Percentiles rank a stretch among this genome's conserved stretches.
phyloP scores from a whole-genome alignment of 2,329 filamentous ascomycete genomes.

The Aspergillus floridensis region DNA sequence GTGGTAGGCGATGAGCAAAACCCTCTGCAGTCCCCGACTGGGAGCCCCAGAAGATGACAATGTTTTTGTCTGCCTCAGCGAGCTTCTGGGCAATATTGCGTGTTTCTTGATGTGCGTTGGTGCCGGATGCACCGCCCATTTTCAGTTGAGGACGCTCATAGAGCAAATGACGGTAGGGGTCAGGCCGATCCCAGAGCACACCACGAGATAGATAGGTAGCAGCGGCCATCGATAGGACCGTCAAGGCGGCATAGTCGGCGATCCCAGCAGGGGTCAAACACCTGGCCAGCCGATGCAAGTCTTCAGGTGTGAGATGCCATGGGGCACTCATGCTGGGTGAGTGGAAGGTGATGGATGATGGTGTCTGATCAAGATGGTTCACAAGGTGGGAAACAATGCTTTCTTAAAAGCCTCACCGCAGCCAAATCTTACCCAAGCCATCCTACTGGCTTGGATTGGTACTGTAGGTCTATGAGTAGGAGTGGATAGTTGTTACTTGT shows the following conservation, averaged over 20 bases:
- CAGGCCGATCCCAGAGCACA: conserved; percentile 49
- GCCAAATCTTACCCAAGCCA: too few relatives aligned
- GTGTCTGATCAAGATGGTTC: too few relatives aligned
- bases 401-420: too few relatives aligned
- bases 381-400: too few relatives aligned
- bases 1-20: conserved; percentile 83
- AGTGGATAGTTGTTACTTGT: too few relatives aligned
- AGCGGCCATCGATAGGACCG: conserved; percentile 36
- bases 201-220: conserved; percentile 45
- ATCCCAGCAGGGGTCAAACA: conserved; percentile 20
- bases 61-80: conserved; percentile 57
- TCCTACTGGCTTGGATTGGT: too few relatives aligned
- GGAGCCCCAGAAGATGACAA: conserved; percentile 89
- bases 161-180: conserved; percentile 50
- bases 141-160: conserved; percentile 51
- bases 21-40: conserved; percentile 95
- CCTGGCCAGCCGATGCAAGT: conserved; percentile 20
- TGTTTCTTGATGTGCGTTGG: conserved; percentile 33
- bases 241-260: conserved; percentile 38
- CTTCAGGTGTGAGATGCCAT: conserved; percentile 16
- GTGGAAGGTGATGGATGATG: not conserved
- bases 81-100: conserved; percentile 49
- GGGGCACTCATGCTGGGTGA: conserved; percentile 1
- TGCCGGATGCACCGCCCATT: conserved; percentile 21
- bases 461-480: too few relatives aligned